Conservation (phyloP, 2,329 filamentous ascomycete species). For the Fusarium sp. region DNA sequence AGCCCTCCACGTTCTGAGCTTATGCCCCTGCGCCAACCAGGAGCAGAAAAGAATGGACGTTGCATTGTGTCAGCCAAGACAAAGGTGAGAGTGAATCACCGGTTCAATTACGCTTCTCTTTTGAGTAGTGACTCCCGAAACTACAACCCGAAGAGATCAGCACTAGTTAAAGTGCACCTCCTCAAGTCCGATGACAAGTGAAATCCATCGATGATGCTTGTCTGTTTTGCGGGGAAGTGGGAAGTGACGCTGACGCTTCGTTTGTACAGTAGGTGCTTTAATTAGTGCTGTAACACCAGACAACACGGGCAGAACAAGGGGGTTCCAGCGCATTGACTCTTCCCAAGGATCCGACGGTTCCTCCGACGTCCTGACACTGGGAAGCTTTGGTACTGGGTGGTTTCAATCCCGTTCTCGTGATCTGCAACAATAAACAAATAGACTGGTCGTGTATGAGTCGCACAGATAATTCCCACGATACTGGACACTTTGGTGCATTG, state of each 20-base stretch:
- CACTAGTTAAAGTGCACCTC: slow-evolving; percentile 7
- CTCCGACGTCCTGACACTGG: neutral
- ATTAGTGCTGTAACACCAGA: slow-evolving; percentile 2
- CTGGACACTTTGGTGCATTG: neutral
- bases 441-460: neutral
- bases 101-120: slow-evolving; percentile 22
- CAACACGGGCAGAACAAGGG: neutral
- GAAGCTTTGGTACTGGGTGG: neutral
- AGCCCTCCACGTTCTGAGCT: slow-evolving; percentile 6
- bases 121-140: slow-evolving; percentile 33
- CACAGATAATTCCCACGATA: slow-evolving; percentile 4
- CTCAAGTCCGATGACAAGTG: slow-evolving; percentile 4
- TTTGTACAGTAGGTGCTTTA: neutral
- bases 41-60: slow-evolving; percentile 4
- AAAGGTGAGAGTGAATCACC: neutral
- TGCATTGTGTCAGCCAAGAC: slow-evolving; percentile 28
- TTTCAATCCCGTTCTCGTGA: slow-evolving; percentile 11
- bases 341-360: neutral
- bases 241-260: slow-evolving; percentile 15
- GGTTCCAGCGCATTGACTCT: neutral
- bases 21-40: neutral
- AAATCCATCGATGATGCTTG: slow-evolving; percentile 25
- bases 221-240: slow-evolving; percentile 5
- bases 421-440: neutral
- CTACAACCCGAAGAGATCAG: slow-evolving; percentile 16